Base-by-base conservation (phyloP, 176 grass and related monocot genomes). In the Triticum turgidum region DNA sequence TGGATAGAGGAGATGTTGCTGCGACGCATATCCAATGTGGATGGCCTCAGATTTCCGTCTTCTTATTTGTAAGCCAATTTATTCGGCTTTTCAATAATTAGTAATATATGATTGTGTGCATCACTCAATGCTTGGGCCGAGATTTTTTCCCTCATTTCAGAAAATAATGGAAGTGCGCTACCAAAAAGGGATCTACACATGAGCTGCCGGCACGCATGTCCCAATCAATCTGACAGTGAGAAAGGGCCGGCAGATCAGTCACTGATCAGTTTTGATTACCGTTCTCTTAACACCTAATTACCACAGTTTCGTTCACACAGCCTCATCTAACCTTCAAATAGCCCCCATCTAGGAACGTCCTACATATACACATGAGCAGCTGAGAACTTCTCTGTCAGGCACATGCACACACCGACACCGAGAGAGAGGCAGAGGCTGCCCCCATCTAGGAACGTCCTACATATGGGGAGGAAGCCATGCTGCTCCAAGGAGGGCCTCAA, bases 381-480 rank as follows among this genome's bases (percentile, higher is more conserved):
- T 14, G 41, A 61, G 21, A 8, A 45, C 44, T 52, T 14, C 52
- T 20, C 69, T 62, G 32, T 42, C 82, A 17, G 73, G 32, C 44
- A 52, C 69, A 24, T 33, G 45, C 54, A 51, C 80, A 51, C 18
- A 9, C 22, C 2, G 18, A 21, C 6, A 32, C 1, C 1, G 41
- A 25, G 38, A 78, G 75, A 80, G 41, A 54, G 30, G 68, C 33
- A 67, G 61, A 38, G 75, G 49, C 29, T 30, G 29, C 29, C 29
- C 29, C 29, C 29, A 30, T 30, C 29, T 30, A 30, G 29, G 29
- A 30, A 30, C 29, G 29, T 30, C 29, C 29, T 30, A 30, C 29
- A 30, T 20, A 92, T 92, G 90, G 90, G 85, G 32, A 92, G 86
- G 85, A 92, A 81, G 84, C 67, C 85, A 37, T 89, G 87, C 73